Base-by-base conservation (phyloP, 306 rosid species). In the Lupinus albus region DNA sequence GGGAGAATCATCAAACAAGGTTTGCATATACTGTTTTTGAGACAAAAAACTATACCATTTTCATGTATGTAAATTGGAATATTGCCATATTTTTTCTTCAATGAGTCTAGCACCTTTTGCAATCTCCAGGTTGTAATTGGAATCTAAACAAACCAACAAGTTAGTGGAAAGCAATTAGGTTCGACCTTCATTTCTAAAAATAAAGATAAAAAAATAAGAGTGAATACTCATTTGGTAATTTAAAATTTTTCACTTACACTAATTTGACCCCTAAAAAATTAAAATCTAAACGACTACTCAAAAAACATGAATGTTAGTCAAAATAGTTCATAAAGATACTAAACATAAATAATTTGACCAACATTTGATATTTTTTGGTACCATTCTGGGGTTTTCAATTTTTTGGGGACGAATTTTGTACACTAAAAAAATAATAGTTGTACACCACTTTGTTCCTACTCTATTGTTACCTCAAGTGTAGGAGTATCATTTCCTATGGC, bases 61-160 rank as follows among this genome's bases (percentile, higher is more conserved):
- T 86, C 89, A 7, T 84, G 82, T 64, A 87, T 82, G 77, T 81
- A 84, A 47, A 71, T 39, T 11, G 78, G 80, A 72, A 84, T 39
- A 49, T 82, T 67, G 15, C 80, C 85, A 55, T 73, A 82, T 50
- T 13, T 12, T 1, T 80, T 77, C 80, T 84, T 80, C 55, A 82
- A 7, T 6, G 58, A 75, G 50, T 82, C 74, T 33, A 84, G 14
- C 36, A 73, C 0, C 48, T 12, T 46, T 82, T 56, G 48, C 68
- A 84, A 64, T 62, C 54, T 78, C 78, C 53, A 45, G 0, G 83
- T 53, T 8, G 67, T 60, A 42, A 58, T 47, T 10, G 81, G 70
- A 78, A 50, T 50, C 92, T 84, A 73, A 77, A 61, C 28, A 51
- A 69, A 65, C 18, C 1, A 66, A 42, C 20, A 13, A 8, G 50